Evolutionary conservation across 768 basidiomycete genomes (phyloP).

Genomic region (Piloderma croceum): DNA sequence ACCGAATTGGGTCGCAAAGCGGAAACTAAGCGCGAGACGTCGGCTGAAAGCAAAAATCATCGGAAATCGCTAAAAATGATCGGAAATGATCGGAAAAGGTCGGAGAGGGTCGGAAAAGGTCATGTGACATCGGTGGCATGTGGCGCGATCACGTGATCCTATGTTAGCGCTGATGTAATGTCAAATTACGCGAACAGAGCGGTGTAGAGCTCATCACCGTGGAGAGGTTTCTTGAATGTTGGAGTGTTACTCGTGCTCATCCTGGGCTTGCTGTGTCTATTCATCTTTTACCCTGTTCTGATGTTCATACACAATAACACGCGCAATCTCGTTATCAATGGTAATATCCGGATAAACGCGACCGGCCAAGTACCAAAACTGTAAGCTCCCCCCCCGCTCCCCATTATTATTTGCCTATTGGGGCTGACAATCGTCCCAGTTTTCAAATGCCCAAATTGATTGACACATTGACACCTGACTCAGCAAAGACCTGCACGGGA

Average conservation of each 20-base stretch:
- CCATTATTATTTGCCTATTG: neutral
- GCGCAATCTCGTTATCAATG: slow-evolving; percentile 43
- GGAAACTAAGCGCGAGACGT: no score
- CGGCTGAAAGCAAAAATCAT: no score
- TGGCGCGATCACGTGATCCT: no score
- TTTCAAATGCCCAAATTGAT: slow-evolving; percentile 50
- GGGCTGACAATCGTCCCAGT: slow-evolving; percentile 3
- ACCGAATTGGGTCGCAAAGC: no score
- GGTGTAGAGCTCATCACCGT: no score
- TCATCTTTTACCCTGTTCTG: slow-evolving; percentile 76
- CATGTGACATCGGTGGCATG: no score
- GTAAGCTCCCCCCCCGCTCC: slow-evolving; percentile 23
- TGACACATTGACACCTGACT: slow-evolving; percentile 62
- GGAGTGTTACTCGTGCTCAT: slow-evolving; percentile 61
- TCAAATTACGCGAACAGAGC: no score
- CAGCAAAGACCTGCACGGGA: slow-evolving; percentile 56
- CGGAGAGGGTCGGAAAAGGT: no score
- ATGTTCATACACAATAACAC: slow-evolving; percentile 39
- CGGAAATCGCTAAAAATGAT: no score
- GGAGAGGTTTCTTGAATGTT: slow-evolving; percentile 73
- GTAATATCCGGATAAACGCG: no score
- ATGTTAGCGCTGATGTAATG: no score
- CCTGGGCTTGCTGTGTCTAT: slow-evolving; percentile 57
- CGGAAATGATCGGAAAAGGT: no score
- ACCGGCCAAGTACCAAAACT: slow-evolving; percentile 64